Base-by-base conservation (phyloP, 495 filamentous ascomycete genomes). In the Penicillium atrosanguineum region DNA sequence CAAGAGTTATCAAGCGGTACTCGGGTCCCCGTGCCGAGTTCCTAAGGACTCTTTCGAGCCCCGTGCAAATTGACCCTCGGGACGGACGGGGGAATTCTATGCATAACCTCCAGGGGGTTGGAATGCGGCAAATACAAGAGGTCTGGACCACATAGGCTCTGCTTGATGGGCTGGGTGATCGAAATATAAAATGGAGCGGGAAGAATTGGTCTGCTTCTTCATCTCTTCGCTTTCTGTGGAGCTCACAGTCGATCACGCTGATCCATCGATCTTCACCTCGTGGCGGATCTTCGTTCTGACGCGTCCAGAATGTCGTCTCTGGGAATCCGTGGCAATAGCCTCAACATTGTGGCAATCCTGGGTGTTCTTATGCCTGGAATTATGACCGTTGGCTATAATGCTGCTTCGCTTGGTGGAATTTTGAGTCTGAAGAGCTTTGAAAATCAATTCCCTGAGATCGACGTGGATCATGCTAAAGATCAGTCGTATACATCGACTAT, bases 341-440 rank as follows among this genome's bases (percentile, higher is more conserved):
- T 69, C 55, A 60, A 60, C 31, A 39, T 64, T 3, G 53, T 46
- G 37, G 50, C 63, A 9, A 64, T 69, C 5, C 46, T 66, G 11
- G 60, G 57, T 11, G 65, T 69, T 1, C 34, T 64, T 8, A 67
- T 69, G 63, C 65, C 65, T 3, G 57, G 50, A 0, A 61, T 66
- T 36, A 36, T 66, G 45, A 39, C 55, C 14, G 39, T 60, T 39
- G 65, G 65, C 9, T 69, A 64, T 38, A 64, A 64, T 18, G 50
- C 63, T 7, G 52, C 60, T 7, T 50, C 56, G 19, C 47, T 64
- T 12, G 65, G 65, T 3, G 65, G 65, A 0, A 53, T 69, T 1
- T 48, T 69, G 31, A 52, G 44, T 15, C 31, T 67, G 23, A 18
- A 14, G 1, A 56, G 45, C 36, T 69, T 66, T 23, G 59, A 59